A percentile compares a stretch with the other conserved stretches of the same genome.
phyloP scores from a whole-genome alignment of 202 grass and related monocot species.

The Dendrocalamus latiflorus region DNA sequence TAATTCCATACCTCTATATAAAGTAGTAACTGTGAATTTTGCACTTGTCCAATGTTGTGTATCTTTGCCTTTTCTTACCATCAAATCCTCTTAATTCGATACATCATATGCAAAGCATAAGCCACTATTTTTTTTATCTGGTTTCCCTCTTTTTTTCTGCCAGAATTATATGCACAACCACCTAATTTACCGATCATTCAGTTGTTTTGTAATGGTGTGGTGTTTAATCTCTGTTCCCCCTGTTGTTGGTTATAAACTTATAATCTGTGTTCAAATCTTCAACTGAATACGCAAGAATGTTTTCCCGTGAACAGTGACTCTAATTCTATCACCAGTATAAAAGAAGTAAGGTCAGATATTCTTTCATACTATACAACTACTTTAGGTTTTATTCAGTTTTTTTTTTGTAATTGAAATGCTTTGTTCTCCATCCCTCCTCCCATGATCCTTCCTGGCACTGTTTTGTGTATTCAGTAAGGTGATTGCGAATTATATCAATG shows the following conservation, averaged over 20 bases:
- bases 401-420: too few relatives aligned
- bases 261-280: slow-evolving; percentile 8
- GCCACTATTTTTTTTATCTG: not conserved
- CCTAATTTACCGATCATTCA: not conserved
- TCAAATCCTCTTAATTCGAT: slow-evolving; percentile 7
- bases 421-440: not conserved
- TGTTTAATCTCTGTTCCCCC: not conserved
- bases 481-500: not conserved
- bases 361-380: too few relatives aligned
- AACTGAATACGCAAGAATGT: not conserved
- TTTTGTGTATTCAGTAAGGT: slow-evolving; percentile 7
- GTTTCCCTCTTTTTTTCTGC: not conserved
- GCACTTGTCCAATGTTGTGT: not conserved
- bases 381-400: too few relatives aligned
- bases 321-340: not conserved
- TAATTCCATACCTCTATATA: not conserved
- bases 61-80: not conserved
- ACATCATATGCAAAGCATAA: not conserved
- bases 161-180: not conserved
- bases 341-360: not conserved
- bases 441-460: not conserved
- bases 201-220: not conserved
- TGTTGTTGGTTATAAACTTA: not conserved
- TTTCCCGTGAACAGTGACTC: not conserved
- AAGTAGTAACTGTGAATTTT: not conserved